Evolutionary conservation across 176 grass and related monocot genomes (phyloP), one percentile per base, ranked within the genome.

Genomic region (Lolium perenne): DNA sequence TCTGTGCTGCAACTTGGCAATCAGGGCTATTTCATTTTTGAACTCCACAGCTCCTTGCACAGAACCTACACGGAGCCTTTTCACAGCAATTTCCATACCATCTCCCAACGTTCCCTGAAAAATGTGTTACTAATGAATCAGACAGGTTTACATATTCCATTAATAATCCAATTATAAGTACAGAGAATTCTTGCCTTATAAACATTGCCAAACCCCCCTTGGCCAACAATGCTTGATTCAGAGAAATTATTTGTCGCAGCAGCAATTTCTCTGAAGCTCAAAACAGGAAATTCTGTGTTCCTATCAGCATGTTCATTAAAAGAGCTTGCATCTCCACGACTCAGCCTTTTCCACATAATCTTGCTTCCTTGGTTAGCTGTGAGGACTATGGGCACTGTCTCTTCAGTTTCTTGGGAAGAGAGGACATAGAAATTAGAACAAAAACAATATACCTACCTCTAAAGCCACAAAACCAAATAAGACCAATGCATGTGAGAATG

Each of bases 181-280:
- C 8, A 65, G 6, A 58, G 11, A 17, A 10, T 67, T 20, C 5
- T 53, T 86, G 92, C 93, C 90, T 90, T 89, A 58, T 88, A 94
- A 79, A 94, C 90, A 38, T 61, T 86, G 25, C 90, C 90, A 79
- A 94, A 94, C 5, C 90, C 93, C 38, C 93, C 93, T 86, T 86
- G 16, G 49, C 93, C 90, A 83, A 92, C 88, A 58, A 90, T 92
- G 47, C 79, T 83, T 4, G 71, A 54, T 38, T 70, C 68, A 8
- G 85, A 86, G 53, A 92, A 94, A 82, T 92, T 88, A 38, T 88
- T 65, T 73, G 90, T 94, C 9, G 90, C 60, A 3, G 11, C n/a
- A 29, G 76, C 20, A 92, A 78, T 82, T 80, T 83, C 54, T 69
- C 67, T 79, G 64, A 81, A 89, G 58, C 38, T 85, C 7, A 76